A percentile compares a stretch with the other conserved stretches of the same genome.
Evolutionary conservation across 1,139 yeast species (phyloP).

Genomic region (Debaryomycetaceae sp.): DNA sequence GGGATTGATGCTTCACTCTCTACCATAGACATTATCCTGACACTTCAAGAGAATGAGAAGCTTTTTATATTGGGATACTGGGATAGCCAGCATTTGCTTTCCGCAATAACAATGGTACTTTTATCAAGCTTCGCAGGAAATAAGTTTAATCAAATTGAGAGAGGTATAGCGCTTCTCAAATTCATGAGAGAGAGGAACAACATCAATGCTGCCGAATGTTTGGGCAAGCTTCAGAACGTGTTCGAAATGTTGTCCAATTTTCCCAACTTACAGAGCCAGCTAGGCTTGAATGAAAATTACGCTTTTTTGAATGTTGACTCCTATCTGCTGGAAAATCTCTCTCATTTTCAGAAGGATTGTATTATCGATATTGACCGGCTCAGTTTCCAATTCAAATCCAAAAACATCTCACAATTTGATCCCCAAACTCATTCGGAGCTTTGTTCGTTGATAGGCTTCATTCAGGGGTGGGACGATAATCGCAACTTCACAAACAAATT

Average conservation of each 20-base stretch:
- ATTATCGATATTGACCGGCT: background rate
- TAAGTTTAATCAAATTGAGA: conserved; percentile 24
- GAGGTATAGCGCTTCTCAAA: conserved; percentile 32
- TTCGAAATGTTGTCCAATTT: conserved; percentile 14
- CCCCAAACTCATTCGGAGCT: background rate
- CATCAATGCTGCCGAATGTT: conserved; percentile 35
- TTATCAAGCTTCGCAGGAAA: conserved; percentile 35
- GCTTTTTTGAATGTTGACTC: background rate
- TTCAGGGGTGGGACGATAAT: conserved; percentile 18
- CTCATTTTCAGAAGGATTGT: background rate
- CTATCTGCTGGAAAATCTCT: background rate
- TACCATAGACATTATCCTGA: conserved; percentile 36
- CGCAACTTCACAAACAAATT: conserved; percentile 11
- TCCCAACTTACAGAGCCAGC: conserved; percentile 12
- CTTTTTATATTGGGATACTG: conserved; percentile 48
- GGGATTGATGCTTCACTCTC: conserved; percentile 39
- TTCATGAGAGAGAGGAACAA: conserved; percentile 41
- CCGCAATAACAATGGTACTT: conserved; percentile 39
- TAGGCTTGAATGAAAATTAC: background rate
- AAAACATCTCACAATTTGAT: background rate
- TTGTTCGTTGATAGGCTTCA: background rate
- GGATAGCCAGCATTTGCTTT: conserved; percentile 50
- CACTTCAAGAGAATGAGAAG: conserved; percentile 31
- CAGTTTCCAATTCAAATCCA: background rate
- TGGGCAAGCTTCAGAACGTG: conserved; percentile 20